Conservation (phyloP, 805 yeast genomes). For the Kazachstania psychrophila region DNA sequence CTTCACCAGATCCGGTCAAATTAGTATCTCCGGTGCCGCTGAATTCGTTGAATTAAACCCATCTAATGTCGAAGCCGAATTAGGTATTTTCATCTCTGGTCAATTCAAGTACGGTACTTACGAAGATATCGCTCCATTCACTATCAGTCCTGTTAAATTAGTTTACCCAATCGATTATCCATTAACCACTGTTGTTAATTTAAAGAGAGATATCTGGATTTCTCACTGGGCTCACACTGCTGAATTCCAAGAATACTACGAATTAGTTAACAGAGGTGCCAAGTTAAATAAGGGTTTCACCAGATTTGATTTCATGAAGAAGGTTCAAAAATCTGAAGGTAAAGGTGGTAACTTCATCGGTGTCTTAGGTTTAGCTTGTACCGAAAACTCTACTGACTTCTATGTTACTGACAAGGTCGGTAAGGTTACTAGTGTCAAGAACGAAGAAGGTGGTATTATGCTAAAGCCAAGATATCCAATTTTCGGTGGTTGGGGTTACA, state of each 20-base stretch:
- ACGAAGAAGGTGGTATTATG: constrained; percentile 34
- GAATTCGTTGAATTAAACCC: constrained; percentile 14
- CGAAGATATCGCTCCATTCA: constrained; percentile 36
- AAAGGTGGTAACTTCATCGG: constrained; percentile 43
- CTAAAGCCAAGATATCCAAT: constrained; percentile 87
- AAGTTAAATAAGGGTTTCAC: constrained; percentile 61
- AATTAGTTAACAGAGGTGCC: constrained; percentile 69
- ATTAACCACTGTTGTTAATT: constrained; percentile 45
- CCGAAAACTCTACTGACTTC: constrained; percentile 46
- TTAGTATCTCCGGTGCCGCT: constrained; percentile 28
- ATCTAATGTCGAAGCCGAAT: constrained; percentile 23
- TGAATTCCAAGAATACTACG: constrained; percentile 79
- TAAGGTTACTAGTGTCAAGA: constrained; percentile 71
- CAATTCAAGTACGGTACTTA: constrained; percentile 45
- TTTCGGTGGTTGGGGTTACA: constrained; percentile 92
- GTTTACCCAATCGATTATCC: constrained; percentile 61
- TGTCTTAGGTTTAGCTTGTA: constrained; percentile 49
- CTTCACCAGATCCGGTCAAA: constrained; percentile 44
- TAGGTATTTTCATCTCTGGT: constrained; percentile 26
- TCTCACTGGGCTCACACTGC: constrained; percentile 72
- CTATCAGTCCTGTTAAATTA: constrained; percentile 38
- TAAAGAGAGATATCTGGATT: constrained; percentile 75
- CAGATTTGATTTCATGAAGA: constrained; percentile 62
- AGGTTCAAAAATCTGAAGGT: constrained; percentile 1
- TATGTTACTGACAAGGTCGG: constrained; percentile 89